These are phyloP conservation scores for Hygrophila difformis DNA, from an alignment of 257 asterid species.

Conservation along the genomic window DNA sequence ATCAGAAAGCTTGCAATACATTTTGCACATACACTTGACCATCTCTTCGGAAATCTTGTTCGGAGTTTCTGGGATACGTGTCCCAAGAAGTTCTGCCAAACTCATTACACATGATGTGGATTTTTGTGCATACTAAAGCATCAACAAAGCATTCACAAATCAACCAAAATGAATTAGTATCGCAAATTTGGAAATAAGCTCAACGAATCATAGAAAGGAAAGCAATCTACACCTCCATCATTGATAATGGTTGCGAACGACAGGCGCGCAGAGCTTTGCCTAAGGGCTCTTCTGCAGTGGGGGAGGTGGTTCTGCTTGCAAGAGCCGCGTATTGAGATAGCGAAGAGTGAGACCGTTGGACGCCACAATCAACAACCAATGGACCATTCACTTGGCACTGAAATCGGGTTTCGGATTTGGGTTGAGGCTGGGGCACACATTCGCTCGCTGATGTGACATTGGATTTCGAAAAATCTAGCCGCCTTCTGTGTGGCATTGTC, in stretches of 20 bases:
- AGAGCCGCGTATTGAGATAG: conserved; percentile 48
- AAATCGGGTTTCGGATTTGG: conserved; percentile 23
- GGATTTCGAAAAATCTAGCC: conserved; percentile 55
- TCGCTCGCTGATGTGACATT: conserved; percentile 31
- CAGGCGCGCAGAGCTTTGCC: conserved; percentile 76
- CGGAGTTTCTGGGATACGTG: conserved; percentile 69
- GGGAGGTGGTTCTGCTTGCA: conserved; percentile 46
- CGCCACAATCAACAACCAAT: conserved; percentile 43
- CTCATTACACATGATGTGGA: conserved; percentile 57
- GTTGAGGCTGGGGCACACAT: conserved; percentile 15
- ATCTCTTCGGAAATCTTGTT: conserved; percentile 89
- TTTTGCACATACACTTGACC: conserved; percentile 82
- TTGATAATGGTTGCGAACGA: conserved; percentile 88
- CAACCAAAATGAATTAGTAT: too few species aligned
- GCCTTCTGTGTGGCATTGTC: conserved; percentile 62
- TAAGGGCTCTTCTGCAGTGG: conserved; percentile 41
- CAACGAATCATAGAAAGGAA: neutral
- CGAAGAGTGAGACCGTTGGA: conserved; percentile 77
- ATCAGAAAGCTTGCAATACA: conserved; percentile 84
- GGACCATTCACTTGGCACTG: conserved; percentile 19
- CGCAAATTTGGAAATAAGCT: too few species aligned
- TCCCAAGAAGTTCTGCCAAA: conserved; percentile 91
- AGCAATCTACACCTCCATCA: conserved; percentile 61
- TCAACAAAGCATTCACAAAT: neutral
- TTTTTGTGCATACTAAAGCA: conserved; percentile 59